phyloP scores from a whole-genome alignment of 257 asterid species.

The Lithospermum erythrorhizon region DNA sequence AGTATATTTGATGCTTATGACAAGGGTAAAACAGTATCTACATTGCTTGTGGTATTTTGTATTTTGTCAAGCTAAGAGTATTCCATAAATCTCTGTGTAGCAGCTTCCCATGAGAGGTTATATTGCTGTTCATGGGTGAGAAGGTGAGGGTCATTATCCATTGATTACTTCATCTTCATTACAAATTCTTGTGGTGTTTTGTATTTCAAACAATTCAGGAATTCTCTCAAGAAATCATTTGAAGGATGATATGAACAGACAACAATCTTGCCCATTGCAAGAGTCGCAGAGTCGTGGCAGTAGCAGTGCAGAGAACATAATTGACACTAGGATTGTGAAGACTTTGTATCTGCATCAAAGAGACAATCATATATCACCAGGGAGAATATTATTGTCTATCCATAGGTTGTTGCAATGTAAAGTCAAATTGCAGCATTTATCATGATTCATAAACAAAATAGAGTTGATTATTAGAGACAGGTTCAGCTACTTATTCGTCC shows the following conservation, averaged over 20 bases:
- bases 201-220: conserved; percentile 6
- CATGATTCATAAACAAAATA: background rate
- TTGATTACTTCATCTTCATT: background rate
- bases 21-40: no score
- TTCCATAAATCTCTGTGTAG: conserved; percentile 6
- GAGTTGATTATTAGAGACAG: background rate
- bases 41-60: no score
- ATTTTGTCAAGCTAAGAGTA: conserved; percentile 6
- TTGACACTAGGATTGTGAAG: conserved; percentile 8
- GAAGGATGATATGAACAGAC: conserved; percentile 7
- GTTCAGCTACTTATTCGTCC: no score
- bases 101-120: conserved; percentile 10
- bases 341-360: conserved; percentile 5
- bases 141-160: conserved; percentile 1
- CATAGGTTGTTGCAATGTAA: background rate
- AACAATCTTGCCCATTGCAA: conserved; percentile 10
- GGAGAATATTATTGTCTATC: background rate
- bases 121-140: conserved; percentile 2
- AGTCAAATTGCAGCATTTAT: background rate
- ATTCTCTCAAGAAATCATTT: background rate
- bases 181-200: conserved; percentile 1
- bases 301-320: conserved; percentile 7
- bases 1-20: no score
- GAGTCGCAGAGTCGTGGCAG: conserved; percentile 8
- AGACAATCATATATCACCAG: background rate